Evolutionary conservation across 2,329 filamentous ascomycete species (phyloP), one percentile per base, ranked within the genome.

Genomic region (Epichloe amarillans): DNA sequence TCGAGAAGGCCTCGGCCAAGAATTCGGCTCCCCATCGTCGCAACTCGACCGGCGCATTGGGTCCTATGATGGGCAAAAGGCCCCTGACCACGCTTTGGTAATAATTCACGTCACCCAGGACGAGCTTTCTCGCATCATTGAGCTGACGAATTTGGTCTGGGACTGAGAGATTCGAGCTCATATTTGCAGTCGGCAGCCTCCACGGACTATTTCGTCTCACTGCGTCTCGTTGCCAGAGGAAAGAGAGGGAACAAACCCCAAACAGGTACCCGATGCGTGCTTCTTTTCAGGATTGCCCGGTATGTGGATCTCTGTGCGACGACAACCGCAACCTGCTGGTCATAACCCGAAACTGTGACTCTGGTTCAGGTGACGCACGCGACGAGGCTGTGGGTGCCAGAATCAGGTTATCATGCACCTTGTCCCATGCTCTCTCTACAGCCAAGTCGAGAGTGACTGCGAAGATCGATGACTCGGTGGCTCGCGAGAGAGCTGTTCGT

Each of bases 11-110:
- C 72, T 98, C 93, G 51, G 91, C 89, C 42, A 98, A 75, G 64
- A 98, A 98, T 54, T 96, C 90, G 55, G 90, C 84, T 26, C 91
- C 93, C 93, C 93, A 98, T 84, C 90, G 76, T 68, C 89, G 85
- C 61, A 97, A 73, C 68, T 95, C 88, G 51, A 95, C 70, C 54
- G 80, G 77, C 56, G 87, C 78, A 57, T 77, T 75, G 48, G 85
- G 80, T 54, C 84, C 83, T 67, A 96, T 86, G 61, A 97, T 90
- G 51, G 90, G 89, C n/a, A 97, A 73, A 55, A 97, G 88, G 46
- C 88, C 89, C 62, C 88, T 86, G 55, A 98, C 84, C 64, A 98
- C 91, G 66, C 87, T 88, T 47, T 85, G 83, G 67, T 97, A 98
- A 70, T 94, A 88, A 63, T 82, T 82, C 56, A 90, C 78, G 69